Base-by-base conservation (phyloP, 345 rosid genomes). In the Bruguiera parviflora region DNA sequence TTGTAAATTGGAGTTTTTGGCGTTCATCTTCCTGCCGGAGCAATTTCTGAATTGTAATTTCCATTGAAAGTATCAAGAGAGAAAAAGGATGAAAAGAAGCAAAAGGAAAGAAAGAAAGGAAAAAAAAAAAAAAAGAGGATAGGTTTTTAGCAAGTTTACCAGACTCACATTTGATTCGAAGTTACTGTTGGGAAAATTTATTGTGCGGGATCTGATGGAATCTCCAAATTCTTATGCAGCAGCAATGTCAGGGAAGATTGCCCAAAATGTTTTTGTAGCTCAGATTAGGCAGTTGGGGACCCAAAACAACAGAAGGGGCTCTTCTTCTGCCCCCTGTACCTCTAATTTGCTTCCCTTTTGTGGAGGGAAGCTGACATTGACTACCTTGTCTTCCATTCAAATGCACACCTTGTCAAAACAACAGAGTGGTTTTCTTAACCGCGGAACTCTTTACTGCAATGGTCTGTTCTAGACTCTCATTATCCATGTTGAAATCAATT, bases 381-480 rank as follows among this genome's bases (percentile, higher is more conserved):
- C 81, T 80, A 75, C 83, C 86, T 64, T 74, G 52, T 81, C 90
- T 80, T 90, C 98, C 87, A 70, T 92, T 89, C 92, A 84, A 68
- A 60, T 75, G 72, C 79, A 70, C 82, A 72, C 72, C 75, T 70
- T 83, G 61, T 67, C 84, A 28, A 87, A 78, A 81, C 62, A 87
- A 81, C 85, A 74, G 79, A 76, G 82, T 81, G 78, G 77, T 87
- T 80, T 87, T 83, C 65, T 86, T 70, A 87, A 88, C 81, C 76
- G 71, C 75, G 75, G 76, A 77, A 65, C 78, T 74, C 57, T 91
- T 81, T 84, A 70, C 88, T 91, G 96, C 92, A 86, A 90, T 67
- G 96, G 98, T 95, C 99, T 73, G 99, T 88, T 84, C 91, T 87
- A 84, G 89, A 86, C 81, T 83, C 90, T 84, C 80, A 73, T 27